Evolutionary conservation across 129 eudicot species (phyloP).

Genomic region (Artemisia annua): DNA sequence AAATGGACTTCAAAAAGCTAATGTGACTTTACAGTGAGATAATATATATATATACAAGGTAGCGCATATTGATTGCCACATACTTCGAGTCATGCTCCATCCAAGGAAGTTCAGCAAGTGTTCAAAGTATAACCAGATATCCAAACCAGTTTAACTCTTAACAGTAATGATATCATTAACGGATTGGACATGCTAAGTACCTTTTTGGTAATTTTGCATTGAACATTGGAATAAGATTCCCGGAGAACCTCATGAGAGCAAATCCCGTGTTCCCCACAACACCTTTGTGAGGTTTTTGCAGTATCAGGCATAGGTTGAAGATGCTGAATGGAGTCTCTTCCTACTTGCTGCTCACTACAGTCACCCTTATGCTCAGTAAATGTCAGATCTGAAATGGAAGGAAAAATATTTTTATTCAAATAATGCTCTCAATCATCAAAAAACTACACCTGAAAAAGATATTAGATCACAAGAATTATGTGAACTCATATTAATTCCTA

Average conservation of each 20-base stretch:
- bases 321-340: slow-evolving; percentile 31
- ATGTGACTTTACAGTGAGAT: no score
- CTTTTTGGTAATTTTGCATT: slow-evolving; percentile 60
- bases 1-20: no score
- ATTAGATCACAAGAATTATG: background rate
- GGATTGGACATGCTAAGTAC: slow-evolving; percentile 29
- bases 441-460: background rate
- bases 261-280: slow-evolving; percentile 61
- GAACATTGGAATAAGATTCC: slow-evolving; percentile 43
- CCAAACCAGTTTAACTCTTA: no score
- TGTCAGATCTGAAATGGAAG: slow-evolving; percentile 38
- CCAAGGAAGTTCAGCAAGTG: no score
- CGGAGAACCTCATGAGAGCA: slow-evolving; percentile 90
- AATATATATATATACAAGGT: no score
- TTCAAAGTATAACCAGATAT: background rate
- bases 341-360: slow-evolving; percentile 32
- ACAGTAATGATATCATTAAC: no score
- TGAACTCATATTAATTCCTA: no score
- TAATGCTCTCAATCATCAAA: background rate
- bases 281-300: slow-evolving; percentile 36
- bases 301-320: slow-evolving; percentile 26
- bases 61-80: no score
- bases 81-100: no score
- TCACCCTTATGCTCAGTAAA: slow-evolving; percentile 39
- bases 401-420: background rate